Percentiles rank a stretch among this genome's conserved stretches.
Conservation (phyloP, 805 yeast genomes). For the Metschnikowia kunwiensis region DNA sequence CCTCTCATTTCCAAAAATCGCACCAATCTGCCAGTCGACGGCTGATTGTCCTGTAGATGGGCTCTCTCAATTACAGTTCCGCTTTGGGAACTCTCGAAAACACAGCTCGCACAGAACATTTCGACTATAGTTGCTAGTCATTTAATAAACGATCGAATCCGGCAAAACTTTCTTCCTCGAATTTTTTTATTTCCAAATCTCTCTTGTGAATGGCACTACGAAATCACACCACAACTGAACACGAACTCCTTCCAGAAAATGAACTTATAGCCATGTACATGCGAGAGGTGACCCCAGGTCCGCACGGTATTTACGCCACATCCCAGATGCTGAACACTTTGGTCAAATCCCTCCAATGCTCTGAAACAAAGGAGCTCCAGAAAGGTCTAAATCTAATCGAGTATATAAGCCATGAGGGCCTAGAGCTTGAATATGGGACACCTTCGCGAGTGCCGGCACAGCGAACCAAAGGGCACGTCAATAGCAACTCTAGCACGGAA, state of each 20-base stretch:
- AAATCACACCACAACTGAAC: not conserved
- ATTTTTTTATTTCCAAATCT: not conserved
- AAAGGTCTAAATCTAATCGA: conserved; percentile 6
- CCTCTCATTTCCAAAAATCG: no score
- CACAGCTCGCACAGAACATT: conserved; percentile 2
- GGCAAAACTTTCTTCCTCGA: not conserved
- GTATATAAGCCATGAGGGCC: conserved; percentile 7
- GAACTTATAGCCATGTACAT: conserved; percentile 9
- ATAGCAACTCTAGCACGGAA: no score
- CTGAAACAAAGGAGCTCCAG: conserved; percentile 2
- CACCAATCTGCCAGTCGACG: no score
- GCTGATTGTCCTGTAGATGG: no score
- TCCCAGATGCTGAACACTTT: conserved; percentile 9
- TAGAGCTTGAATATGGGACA: conserved; percentile 5
- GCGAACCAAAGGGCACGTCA: not conserved
- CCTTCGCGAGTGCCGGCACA: not conserved
- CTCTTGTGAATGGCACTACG: conserved; percentile 5
- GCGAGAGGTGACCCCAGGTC: conserved; percentile 4
- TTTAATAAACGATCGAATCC: not conserved
- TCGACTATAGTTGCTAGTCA: not conserved
- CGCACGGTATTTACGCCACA: conserved; percentile 1
- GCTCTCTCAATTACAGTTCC: conserved; percentile 5
- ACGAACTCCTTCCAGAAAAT: conserved; percentile 4
- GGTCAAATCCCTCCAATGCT: not conserved
- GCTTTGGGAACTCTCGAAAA: conserved; percentile 7